Evolutionary conservation across 352 stramenopile species (phyloP), one percentile per base, ranked within the genome.

Genomic region (Phytophthora fragariae): DNA sequence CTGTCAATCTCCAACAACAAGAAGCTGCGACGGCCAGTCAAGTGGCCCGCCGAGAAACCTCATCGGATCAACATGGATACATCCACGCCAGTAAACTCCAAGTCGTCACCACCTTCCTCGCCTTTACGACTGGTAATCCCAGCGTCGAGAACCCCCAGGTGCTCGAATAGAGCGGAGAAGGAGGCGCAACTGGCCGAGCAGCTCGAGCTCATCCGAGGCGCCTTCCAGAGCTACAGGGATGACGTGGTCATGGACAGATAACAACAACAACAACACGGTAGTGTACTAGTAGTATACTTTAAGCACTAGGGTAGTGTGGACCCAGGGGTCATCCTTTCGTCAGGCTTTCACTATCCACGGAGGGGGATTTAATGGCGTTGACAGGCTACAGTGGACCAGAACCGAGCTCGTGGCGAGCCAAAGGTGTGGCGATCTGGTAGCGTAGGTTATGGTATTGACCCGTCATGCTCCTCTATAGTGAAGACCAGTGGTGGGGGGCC

Each of bases 141-240:
- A 57, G n/a, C 6, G 2, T 39, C 17, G 31, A 35, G 29, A 14
- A 57, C n/a, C 8, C 6, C 39, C 5, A 44, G 21, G 9, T 41
- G 14, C 11, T 62, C 39, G 6, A 24, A 47, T 5, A 11, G 17
- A 47, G 19, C 24, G 27, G 41, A 64, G 1, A 37, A 46, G 33
- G 64, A 72, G 10, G 57, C 14, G 9, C 55, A 77, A 55, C 55
- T 86, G 24, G 58, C 68, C 0, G 69, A 88, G 47, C 79, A 88
- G 39, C 62, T 85, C 24, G 68, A 81, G 31, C 65, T 83, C 57
- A 79, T 88, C 27, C 73, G 57, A 62, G 73, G 65, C 1, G 76
- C 81, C 19, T 88, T 88, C 35, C 65, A 67, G 31, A 71, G 63
- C 58, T 76, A 76, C 68, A 73, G 58, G 33, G 44, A 68, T 27